Evolutionary conservation across 306 rosid genomes (phyloP), one percentile per base, ranked within the genome.

Genomic region (Vigna mungo): DNA sequence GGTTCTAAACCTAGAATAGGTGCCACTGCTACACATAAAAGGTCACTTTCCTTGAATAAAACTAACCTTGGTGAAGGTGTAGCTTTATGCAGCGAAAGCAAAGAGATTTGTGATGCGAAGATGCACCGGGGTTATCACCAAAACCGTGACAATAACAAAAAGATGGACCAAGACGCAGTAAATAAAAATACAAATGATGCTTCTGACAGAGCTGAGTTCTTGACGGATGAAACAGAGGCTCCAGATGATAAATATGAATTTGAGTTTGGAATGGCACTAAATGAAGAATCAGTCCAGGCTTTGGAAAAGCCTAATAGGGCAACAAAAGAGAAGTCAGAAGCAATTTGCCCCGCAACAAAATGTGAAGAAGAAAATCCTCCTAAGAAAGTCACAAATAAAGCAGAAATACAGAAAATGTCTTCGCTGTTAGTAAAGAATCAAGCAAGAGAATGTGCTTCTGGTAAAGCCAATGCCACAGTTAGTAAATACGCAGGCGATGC

Each of bases 191-290:
- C 69, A 52, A 80, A 74, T 59, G 75, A 64, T 68, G 72, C 58
- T 15, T 78, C 60, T 69, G 66, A 67, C 66, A 78, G 76, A 65
- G 64, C 71, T 66, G 89, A 87, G 59, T 39, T 77, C 74, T 71
- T 69, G 77, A 91, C 89, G 76, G 98, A 88, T 8, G 96, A 89
- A 84, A 95, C 97, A 6, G 95, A 84, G 76, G 81, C 92, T 73
- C 91, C 93, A 34, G 96, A 84, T 76, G 88, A 89, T 41, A 82
- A 72, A 66, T 56, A 27, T 74, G 92, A 89, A 23, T 71, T 17
- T 65, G 85, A 62, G 48, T 73, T 81, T 53, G 89, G 85, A 77
- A 77, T 82, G 71, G 46, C 71, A 56, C 52, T 65, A 34, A 71
- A 80, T 56, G 79, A 74, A 75, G 73, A 77, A 10, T 80, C 7